Base-by-base conservation (phyloP, 2,329 filamentous ascomycete species). In the Aspergillus awamori region DNA sequence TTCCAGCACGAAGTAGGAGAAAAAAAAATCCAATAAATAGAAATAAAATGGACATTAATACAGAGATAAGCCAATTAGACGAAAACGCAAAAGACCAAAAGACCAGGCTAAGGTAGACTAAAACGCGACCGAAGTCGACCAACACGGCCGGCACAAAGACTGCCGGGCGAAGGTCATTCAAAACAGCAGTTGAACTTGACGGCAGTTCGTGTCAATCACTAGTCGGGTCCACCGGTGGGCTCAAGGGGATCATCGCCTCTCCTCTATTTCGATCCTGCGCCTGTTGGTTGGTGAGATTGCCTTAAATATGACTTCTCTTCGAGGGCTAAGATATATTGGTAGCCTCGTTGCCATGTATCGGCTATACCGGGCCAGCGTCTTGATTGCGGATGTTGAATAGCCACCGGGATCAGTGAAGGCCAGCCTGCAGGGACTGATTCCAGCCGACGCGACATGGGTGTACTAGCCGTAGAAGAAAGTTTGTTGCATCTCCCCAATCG, bases 171-270 rank as follows among this genome's bases (percentile, higher is more conserved):
- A 11, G 41, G 41, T 45, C 41, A 20, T 45, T 43, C 20, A 20
- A 41, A 24, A 13, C 20, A 22, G 20, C 20, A 22, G 13, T 8
- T 55, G 60, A 36, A 54, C n/a, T 33, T 48, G 47, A 57, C 28
- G 48, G 51, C 36, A 53, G 62, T 58, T 60, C 60, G 41, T 61
- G 60, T 64, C 62, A 58, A 39, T 33, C 30, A 53, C 51, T 51
- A 28, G 28, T 24, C n/a, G n/a, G 55, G 41, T 64, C 58, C 62
- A 64, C 58, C 53, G 45, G 53, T 53, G 53, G 54, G 28, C 17
- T 57, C 24, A 30, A 30, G 20, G 24, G 47, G 47, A 51, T 51
- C 47, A 7, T 51, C 47, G 28, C 28, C 47, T 51, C 15, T 30
- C n/a, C 15, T 30, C n/a, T 13, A 51, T 28, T 43, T 43, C 41